Percentiles rank a stretch among this genome's conserved stretches.
phyloP scores from a whole-genome alignment of 176 grass and related monocot species.

The Urochloa ruziziensis region DNA sequence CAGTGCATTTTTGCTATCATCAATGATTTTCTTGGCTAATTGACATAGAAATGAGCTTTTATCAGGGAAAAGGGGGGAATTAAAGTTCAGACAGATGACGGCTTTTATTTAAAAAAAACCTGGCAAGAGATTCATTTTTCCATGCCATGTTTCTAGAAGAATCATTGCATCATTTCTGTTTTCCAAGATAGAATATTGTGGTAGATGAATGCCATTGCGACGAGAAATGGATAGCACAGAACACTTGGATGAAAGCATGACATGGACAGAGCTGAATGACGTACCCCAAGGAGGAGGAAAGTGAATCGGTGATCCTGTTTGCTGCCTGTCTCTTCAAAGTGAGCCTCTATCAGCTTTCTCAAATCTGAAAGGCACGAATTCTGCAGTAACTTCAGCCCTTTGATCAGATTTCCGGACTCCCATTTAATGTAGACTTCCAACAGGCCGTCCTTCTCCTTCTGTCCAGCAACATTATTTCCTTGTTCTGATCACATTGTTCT shows the following conservation, averaged over 20 bases:
- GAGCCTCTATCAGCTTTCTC: conserved; percentile 56
- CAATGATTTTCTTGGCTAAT: not conserved
- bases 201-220: not conserved
- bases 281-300: conserved; percentile 89
- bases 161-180: not conserved
- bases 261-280: conserved; percentile 21
- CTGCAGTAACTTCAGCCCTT: conserved; percentile 52
- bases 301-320: conserved; percentile 65
- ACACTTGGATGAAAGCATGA: not conserved
- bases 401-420: conserved; percentile 74
- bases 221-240: conserved; percentile 20
- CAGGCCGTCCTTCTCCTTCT: conserved; percentile 29
- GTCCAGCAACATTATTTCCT: conserved; percentile 30
- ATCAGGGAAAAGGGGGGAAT: not conserved
- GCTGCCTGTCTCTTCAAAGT: conserved; percentile 56
- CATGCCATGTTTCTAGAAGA: not conserved
- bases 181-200: not conserved
- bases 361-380: conserved; percentile 61
- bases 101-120: not conserved
- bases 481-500: conserved; percentile 24
- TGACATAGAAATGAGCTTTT: not conserved
- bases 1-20: too few species aligned
- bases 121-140: not conserved
- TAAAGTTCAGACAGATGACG: not conserved
- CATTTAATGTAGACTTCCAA: conserved; percentile 92